These are phyloP conservation scores for Hypoxylon perforatum DNA, from an alignment of 495 filamentous ascomycete species.

Conservation along the genomic window DNA sequence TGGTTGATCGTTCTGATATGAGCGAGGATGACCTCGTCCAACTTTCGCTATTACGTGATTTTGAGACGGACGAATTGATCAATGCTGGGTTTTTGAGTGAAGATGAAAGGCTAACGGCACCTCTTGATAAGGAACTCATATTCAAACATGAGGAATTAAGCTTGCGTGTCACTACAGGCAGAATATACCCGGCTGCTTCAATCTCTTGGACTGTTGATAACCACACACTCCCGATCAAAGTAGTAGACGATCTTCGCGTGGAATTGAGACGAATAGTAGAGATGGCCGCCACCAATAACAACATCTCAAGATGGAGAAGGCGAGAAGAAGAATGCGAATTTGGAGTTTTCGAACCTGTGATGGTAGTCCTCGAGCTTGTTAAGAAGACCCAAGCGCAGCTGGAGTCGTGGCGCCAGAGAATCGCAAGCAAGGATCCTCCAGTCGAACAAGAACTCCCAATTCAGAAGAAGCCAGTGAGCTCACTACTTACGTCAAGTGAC, in stretches of 20 bases:
- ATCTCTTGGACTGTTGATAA: slow-evolving; percentile 42
- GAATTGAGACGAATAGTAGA: slow-evolving; percentile 21
- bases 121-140: slow-evolving; percentile 31
- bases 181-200: slow-evolving; percentile 35
- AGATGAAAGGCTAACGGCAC: slow-evolving; percentile 20
- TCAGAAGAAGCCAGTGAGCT: slow-evolving; percentile 22
- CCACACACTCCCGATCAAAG: slow-evolving; percentile 25
- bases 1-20: slow-evolving; percentile 10
- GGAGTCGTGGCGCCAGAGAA: slow-evolving; percentile 19
- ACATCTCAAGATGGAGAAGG: slow-evolving; percentile 28
- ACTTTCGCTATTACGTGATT: slow-evolving; percentile 42
- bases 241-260: slow-evolving; percentile 39
- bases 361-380: slow-evolving; percentile 33
- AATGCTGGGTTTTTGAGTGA: slow-evolving; percentile 24
- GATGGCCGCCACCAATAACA: slow-evolving; percentile 26
- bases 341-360: slow-evolving; percentile 32
- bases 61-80: slow-evolving; percentile 41
- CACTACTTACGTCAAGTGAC: slow-evolving; percentile 29
- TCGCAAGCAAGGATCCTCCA: background rate
- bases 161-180: slow-evolving; percentile 34
- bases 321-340: slow-evolving; percentile 28
- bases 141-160: slow-evolving; percentile 36
- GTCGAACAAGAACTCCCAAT: slow-evolving; percentile 7
- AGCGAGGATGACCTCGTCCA: slow-evolving; percentile 41
- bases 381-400: slow-evolving; percentile 24